Percentiles rank a stretch among this genome's conserved stretches.
These are phyloP conservation scores for Penicillium hesseltinei DNA, from an alignment of 2,329 filamentous ascomycete genomes.

Conservation along the genomic window DNA sequence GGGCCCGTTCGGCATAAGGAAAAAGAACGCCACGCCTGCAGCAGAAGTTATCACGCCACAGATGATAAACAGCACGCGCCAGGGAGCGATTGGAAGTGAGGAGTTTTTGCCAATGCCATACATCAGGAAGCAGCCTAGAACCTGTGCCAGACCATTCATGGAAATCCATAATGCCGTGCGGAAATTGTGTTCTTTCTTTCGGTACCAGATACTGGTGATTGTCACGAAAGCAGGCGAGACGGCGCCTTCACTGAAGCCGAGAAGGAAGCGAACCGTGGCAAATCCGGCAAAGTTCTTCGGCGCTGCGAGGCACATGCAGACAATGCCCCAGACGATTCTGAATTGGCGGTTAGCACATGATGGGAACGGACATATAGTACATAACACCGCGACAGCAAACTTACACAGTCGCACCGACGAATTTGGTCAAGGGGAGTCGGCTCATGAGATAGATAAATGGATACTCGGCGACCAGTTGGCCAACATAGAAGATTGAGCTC, in stretches of 20 bases:
- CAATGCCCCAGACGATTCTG: constrained; percentile 45
- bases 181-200: constrained; percentile 34
- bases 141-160: constrained; percentile 49
- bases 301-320: constrained; percentile 48
- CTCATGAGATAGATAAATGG: constrained; percentile 55
- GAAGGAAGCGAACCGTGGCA: constrained; percentile 42
- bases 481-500: constrained; percentile 36
- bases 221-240: constrained; percentile 49
- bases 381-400: constrained; percentile 2
- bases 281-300: constrained; percentile 43
- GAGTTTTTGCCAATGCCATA: constrained; percentile 51
- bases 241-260: constrained; percentile 48
- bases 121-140: constrained; percentile 50
- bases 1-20: constrained; percentile 43
- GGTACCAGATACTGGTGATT: constrained; percentile 47
- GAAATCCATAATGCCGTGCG: constrained; percentile 39
- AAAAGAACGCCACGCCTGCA: constrained; percentile 47
- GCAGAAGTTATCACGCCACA: constrained; percentile 49
- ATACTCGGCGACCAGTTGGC: constrained; percentile 49
- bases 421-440: constrained; percentile 50
- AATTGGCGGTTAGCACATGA: not conserved
- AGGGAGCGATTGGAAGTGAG: constrained; percentile 44
- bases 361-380: not conserved
- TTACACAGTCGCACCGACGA: constrained; percentile 50
- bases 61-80: constrained; percentile 51